Evolutionary conservation across 768 basidiomycete genomes (phyloP).

Genomic region (Termitomyces sp.): DNA sequence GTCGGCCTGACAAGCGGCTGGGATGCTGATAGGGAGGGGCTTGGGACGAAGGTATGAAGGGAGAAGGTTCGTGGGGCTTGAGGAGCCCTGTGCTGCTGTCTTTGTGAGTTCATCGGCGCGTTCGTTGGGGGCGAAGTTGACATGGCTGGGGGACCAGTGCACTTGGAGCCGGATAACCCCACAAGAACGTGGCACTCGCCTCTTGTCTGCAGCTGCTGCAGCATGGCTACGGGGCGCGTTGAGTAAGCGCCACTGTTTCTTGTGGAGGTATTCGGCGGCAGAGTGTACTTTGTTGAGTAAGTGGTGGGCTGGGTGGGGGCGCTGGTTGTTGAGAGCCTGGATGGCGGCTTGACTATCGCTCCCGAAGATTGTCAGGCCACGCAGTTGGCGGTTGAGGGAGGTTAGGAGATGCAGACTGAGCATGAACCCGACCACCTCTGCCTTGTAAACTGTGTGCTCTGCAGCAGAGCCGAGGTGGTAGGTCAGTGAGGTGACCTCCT

Average conservation of each 20-base stretch:
- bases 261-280: neutral
- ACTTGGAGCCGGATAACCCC: neutral
- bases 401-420: neutral
- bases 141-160: neutral
- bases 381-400: neutral
- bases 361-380: neutral
- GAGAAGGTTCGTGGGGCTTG: no score
- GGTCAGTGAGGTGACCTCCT: neutral
- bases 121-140: neutral
- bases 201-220: no score
- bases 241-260: neutral
- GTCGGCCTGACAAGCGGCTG: no score
- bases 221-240: neutral
- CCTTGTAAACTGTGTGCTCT: constrained; percentile 6
- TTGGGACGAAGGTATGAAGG: no score
- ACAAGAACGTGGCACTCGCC: no score
- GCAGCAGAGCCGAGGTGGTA: constrained; percentile 7
- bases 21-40: no score
- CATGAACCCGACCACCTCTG: neutral
- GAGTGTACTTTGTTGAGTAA: constrained; percentile 6
- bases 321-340: constrained; percentile 2
- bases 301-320: constrained; percentile 9
- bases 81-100: no score
- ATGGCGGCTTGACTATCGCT: constrained; percentile 8
- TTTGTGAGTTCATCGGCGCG: no score